Percentiles rank a stretch among this genome's conserved stretches.
Conservation (phyloP, 1,284 basidiomycete genomes). For the Papiliotrema fonsecae region DNA sequence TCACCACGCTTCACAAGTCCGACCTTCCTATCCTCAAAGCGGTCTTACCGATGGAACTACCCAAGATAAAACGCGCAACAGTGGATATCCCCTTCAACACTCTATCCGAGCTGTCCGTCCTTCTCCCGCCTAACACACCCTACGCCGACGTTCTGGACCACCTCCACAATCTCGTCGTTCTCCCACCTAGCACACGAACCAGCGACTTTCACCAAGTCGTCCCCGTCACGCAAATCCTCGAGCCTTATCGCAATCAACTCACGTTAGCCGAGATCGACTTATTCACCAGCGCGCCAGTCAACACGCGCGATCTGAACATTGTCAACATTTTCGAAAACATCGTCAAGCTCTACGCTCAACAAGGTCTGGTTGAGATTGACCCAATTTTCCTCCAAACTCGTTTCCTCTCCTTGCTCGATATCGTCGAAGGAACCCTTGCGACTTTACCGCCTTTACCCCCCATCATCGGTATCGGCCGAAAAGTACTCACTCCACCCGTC, state of each 20-base stretch:
- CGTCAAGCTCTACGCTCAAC: constrained; percentile 44
- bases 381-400: constrained; percentile 42
- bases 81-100: constrained; percentile 43
- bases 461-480: constrained; percentile 12
- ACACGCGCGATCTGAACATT: constrained; percentile 48
- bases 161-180: constrained; percentile 48
- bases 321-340: constrained; percentile 44
- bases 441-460: constrained; percentile 28
- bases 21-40: constrained; percentile 63
- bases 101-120: constrained; percentile 42
- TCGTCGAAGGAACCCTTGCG: constrained; percentile 49
- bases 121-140: constrained; percentile 46
- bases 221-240: constrained; percentile 51
- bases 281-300: constrained; percentile 52
- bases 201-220: constrained; percentile 42
- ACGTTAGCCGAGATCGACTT: constrained; percentile 54
- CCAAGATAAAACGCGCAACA: constrained; percentile 50
- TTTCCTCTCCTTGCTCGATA: constrained; percentile 51
- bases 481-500: constrained; percentile 27
- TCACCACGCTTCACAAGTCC: constrained; percentile 64
- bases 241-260: constrained; percentile 49
- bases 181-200: constrained; percentile 54
- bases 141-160: constrained; percentile 35
- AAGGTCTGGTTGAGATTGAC: constrained; percentile 46
- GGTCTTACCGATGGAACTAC: constrained; percentile 50